phyloP scores from a whole-genome alignment of 1,284 basidiomycete genomes.

The Ceraceosorus guamensis region DNA sequence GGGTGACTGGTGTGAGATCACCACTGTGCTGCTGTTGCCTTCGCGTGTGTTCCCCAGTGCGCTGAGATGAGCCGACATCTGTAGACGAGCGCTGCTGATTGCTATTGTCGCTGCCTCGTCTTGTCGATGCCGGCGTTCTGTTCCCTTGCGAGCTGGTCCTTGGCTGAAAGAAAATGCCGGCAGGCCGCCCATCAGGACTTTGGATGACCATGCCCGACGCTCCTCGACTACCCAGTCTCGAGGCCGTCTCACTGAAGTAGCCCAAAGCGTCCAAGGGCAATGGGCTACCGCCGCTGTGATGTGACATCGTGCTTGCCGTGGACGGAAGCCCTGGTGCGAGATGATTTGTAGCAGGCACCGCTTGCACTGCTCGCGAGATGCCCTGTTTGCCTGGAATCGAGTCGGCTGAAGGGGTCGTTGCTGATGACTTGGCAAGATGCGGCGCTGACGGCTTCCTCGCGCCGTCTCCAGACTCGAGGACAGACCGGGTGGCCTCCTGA shows the following conservation, averaged over 20 bases:
- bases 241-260: slow-evolving; percentile 72
- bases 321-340: too few relatives aligned
- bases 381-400: too few relatives aligned
- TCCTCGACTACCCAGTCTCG: slow-evolving; percentile 64
- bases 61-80: neutral
- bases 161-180: slow-evolving; percentile 92
- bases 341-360: neutral
- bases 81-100: slow-evolving; percentile 11
- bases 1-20: neutral
- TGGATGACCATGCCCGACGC: slow-evolving; percentile 84
- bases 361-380: neutral
- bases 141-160: slow-evolving; percentile 1
- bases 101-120: neutral
- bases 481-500: neutral
- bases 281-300: slow-evolving; percentile 13
- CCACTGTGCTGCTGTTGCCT: too few relatives aligned
- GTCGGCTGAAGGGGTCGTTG: too few relatives aligned
- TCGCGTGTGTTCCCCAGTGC: neutral
- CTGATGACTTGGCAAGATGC: neutral
- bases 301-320: too few relatives aligned
- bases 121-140: neutral
- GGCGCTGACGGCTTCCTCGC: neutral
- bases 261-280: slow-evolving; percentile 62
- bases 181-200: slow-evolving; percentile 81
- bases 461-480: neutral